These are phyloP conservation scores for Phellopilus nigrolimitatus DNA, from an alignment of 1,284 basidiomycete genomes.

Conservation along the genomic window DNA sequence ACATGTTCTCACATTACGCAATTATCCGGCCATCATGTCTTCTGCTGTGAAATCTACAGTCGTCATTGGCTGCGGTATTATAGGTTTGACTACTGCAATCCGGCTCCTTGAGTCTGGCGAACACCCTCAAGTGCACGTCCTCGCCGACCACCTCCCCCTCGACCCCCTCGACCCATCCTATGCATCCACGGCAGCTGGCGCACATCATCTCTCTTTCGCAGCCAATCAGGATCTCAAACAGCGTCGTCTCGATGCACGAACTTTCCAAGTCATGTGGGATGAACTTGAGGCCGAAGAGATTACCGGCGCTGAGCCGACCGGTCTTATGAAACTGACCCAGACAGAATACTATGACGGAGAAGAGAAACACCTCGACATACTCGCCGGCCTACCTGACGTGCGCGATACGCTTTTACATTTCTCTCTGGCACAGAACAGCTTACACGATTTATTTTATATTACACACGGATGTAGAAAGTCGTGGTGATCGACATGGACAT, in stretches of 20 bases:
- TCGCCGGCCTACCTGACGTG: constrained; percentile 7
- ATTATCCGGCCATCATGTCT: neutral
- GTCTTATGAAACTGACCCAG: constrained; percentile 7
- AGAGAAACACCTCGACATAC: constrained; percentile 6
- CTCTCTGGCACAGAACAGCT: neutral
- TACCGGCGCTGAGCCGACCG: constrained; percentile 7
- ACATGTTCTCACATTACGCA: too few species aligned
- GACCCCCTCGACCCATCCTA: constrained; percentile 8
- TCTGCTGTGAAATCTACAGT: neutral
- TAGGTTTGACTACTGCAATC: constrained; percentile 9
- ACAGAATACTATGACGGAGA: constrained; percentile 13
- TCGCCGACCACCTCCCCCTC: constrained; percentile 6
- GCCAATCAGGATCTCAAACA: constrained; percentile 4
- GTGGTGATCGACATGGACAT: too few species aligned
- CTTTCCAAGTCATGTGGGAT: constrained; percentile 9
- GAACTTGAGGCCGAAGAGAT: constrained; percentile 3
- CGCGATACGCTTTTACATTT: neutral
- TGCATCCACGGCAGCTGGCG: constrained; percentile 9
- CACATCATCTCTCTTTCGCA: constrained; percentile 15
- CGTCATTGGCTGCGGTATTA: constrained; percentile 9
- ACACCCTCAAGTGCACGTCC: constrained; percentile 4
- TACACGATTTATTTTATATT: neutral
- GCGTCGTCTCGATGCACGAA: constrained; percentile 7
- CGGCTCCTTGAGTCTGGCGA: constrained; percentile 5
- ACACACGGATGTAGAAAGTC: too few species aligned